Conservation (phyloP, 441 rosid genomes). For the Aquilaria agallochum region DNA sequence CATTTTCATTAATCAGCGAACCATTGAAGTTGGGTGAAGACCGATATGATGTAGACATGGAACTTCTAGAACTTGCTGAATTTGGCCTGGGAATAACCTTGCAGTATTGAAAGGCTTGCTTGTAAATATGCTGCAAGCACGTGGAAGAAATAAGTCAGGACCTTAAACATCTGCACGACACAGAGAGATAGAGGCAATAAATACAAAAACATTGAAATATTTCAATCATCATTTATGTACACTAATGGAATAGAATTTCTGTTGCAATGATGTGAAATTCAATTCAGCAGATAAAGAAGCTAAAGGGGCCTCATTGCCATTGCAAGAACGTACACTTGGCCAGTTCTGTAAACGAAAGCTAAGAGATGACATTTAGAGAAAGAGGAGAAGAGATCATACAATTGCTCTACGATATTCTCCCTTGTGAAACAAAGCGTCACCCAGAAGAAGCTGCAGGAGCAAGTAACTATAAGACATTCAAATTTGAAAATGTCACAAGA, state of each 20-base stretch:
- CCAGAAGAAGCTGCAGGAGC: conserved; percentile 68
- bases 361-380: neutral
- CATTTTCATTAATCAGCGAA: conserved; percentile 77
- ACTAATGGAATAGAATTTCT: too few species aligned
- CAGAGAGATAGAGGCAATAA: neutral
- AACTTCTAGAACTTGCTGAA: conserved; percentile 56
- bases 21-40: conserved; percentile 72
- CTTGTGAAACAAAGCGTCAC: conserved; percentile 78
- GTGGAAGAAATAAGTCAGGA: conserved; percentile 1
- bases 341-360: neutral
- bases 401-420: conserved; percentile 83
- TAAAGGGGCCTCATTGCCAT: too few species aligned
- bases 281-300: too few species aligned
- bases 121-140: conserved; percentile 57
- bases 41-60: conserved; percentile 60
- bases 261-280: too few species aligned
- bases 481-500: neutral
- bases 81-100: conserved; percentile 76
- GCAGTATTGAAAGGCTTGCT: conserved; percentile 82
- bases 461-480: conserved; percentile 1
- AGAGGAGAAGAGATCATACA: conserved; percentile 37
- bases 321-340: too few species aligned
- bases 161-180: neutral
- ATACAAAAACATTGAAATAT: too few species aligned
- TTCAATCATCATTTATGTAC: too few species aligned